These are phyloP conservation scores for Ophiocordyceps camponoti-saundersi DNA, from an alignment of 2,329 filamentous ascomycete species.

Conservation along the genomic window DNA sequence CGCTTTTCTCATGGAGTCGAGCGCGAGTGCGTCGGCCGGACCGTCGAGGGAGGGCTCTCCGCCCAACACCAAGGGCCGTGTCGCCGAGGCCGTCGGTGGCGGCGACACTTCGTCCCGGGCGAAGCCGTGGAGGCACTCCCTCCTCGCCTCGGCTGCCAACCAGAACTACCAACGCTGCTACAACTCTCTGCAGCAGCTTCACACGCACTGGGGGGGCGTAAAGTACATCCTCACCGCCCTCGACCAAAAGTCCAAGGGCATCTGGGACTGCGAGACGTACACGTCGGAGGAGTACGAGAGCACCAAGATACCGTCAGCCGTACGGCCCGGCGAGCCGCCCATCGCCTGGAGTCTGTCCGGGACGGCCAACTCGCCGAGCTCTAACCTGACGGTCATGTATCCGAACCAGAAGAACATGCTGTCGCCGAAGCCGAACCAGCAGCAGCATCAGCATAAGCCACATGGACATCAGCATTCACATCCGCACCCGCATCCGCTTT, in stretches of 20 bases:
- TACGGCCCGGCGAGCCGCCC: conserved; percentile 17
- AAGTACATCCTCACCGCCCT: conserved; percentile 76
- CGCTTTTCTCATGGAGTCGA: conserved; percentile 73
- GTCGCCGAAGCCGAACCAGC: conserved; percentile 1
- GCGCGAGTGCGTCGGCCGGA: conserved; percentile 47
- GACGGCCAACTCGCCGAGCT: conserved; percentile 70
- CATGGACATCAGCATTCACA: not conserved
- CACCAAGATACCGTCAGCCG: conserved; percentile 31
- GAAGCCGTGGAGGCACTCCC: conserved; percentile 46
- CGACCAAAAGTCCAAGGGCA: conserved; percentile 75
- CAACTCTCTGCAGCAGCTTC: conserved; percentile 64
- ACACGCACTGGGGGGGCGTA: conserved; percentile 72
- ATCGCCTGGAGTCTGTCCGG: conserved; percentile 83
- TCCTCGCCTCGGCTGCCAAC: conserved; percentile 65
- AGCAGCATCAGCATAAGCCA: not conserved
- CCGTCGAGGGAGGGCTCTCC: conserved; percentile 37
- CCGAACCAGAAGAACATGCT: conserved; percentile 25
- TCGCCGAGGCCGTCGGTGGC: too few relatives aligned
- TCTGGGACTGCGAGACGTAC: conserved; percentile 57
- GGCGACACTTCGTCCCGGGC: conserved; percentile 3
- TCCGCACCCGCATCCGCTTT: not conserved
- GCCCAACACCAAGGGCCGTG: not conserved
- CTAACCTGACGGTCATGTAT: conserved; percentile 69
- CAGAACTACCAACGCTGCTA: conserved; percentile 82
- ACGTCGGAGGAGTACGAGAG: conserved; percentile 63